phyloP scores from a whole-genome alignment of 345 rosid species.

The Kandelia obovata region DNA sequence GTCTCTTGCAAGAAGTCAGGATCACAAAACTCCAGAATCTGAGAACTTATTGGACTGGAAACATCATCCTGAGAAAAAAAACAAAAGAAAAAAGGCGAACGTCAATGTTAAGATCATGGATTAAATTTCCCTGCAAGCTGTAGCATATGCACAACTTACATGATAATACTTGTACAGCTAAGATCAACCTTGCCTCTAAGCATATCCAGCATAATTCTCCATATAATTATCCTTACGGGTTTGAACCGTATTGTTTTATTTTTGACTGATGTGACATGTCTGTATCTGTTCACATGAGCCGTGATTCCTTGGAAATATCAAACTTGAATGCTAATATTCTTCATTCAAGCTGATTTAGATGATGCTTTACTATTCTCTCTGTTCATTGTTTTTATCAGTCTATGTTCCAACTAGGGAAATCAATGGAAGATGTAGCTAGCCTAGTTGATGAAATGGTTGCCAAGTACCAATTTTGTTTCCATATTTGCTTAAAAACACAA shows the following conservation, averaged over 20 bases:
- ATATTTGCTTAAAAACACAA: slow-evolving; percentile 26
- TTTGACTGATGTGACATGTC: not conserved
- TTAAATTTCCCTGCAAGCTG: not conserved
- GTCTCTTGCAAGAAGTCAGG: slow-evolving; percentile 59
- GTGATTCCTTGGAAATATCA: not conserved
- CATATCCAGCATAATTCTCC: slow-evolving; percentile 20
- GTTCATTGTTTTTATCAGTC: not conserved
- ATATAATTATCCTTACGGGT: slow-evolving; percentile 7
- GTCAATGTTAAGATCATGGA: not conserved
- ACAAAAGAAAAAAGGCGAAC: slow-evolving; percentile 8
- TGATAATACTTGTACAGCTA: not conserved
- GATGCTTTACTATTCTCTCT: not conserved
- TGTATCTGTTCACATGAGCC: not conserved
- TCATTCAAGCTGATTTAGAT: not conserved
- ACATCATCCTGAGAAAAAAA: slow-evolving; percentile 57
- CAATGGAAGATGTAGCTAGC: not conserved
- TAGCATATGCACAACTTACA: not conserved
- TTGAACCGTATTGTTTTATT: slow-evolving; percentile 30
- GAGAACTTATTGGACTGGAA: slow-evolving; percentile 68
- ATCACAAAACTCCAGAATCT: slow-evolving; percentile 56
- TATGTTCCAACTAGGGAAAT: not conserved
- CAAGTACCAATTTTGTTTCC: slow-evolving; percentile 22
- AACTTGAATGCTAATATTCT: slow-evolving; percentile 13
- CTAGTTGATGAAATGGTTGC: slow-evolving; percentile 16
- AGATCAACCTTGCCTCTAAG: slow-evolving; percentile 6